These are phyloP conservation scores for Ascomycota sp. DNA, from an alignment of 2,329 filamentous ascomycete genomes.

Conservation along the genomic window DNA sequence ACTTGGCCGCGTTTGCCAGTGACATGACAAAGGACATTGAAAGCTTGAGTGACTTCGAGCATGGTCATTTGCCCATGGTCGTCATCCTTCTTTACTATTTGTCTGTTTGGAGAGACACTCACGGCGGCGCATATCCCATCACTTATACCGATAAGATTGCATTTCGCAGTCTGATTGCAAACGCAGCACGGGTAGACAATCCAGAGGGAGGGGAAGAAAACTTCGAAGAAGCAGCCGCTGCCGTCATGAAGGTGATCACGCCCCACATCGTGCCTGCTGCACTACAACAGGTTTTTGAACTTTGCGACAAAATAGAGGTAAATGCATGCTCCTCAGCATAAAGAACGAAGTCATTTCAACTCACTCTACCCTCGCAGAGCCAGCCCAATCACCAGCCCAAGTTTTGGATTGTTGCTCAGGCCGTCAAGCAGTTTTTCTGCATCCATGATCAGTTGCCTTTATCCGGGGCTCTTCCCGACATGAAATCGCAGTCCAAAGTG, in stretches of 20 bases:
- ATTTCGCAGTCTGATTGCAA: slow-evolving; percentile 50
- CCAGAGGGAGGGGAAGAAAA: slow-evolving; percentile 86
- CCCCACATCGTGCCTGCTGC: slow-evolving; percentile 42
- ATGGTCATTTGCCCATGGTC: slow-evolving; percentile 80
- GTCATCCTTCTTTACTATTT: slow-evolving; percentile 65
- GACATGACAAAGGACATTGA: slow-evolving; percentile 49
- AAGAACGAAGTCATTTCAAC: too few species aligned
- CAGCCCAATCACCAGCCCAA: slow-evolving; percentile 14
- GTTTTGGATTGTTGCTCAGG: slow-evolving; percentile 79
- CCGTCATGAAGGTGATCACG: slow-evolving; percentile 71
- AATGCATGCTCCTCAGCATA: slow-evolving; percentile 11
- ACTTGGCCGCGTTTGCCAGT: slow-evolving; percentile 43
- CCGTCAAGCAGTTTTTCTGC: slow-evolving; percentile 54
- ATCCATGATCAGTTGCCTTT: slow-evolving; percentile 56
- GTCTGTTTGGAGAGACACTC: slow-evolving; percentile 50
- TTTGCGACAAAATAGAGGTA: slow-evolving; percentile 29
- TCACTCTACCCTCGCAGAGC: too few species aligned
- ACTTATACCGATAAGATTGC: slow-evolving; percentile 69
- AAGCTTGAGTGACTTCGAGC: slow-evolving; percentile 50
- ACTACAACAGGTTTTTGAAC: slow-evolving; percentile 57
- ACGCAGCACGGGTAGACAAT: slow-evolving; percentile 45
- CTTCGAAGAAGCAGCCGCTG: slow-evolving; percentile 73
- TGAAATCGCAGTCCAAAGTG: slow-evolving; percentile 82
- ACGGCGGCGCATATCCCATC: slow-evolving; percentile 44
- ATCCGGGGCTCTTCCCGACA: slow-evolving; percentile 74